Evolutionary conservation across 495 filamentous ascomycete species (phyloP), one percentile per base, ranked within the genome.

Genomic region (Astrothelium macrocarpum): DNA sequence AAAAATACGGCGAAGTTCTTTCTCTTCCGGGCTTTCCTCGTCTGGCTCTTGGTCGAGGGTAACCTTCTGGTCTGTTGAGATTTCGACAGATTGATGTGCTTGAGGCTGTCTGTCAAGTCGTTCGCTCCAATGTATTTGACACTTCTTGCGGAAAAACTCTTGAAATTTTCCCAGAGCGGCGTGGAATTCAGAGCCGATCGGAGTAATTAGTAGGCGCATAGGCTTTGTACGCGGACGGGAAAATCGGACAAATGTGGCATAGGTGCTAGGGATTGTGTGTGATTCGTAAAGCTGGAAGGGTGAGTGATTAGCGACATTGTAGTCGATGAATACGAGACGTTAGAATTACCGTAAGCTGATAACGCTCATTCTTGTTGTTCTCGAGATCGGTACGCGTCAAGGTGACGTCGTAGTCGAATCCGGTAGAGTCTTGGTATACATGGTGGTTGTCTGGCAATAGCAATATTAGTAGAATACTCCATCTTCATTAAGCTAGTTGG

Each of bases 21-120:
- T 60, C 11, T 95, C 95, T 67, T 91, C 88, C 0, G 90, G 85
- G 67, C 92, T 96, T 73, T 95, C 89, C 75, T 91, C 91, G 67
- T 95, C 82, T 68, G 92, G 87, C 67, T 96, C 91, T 75, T 96
- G 91, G 73, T 96, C 31, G n/a, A 31, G 11, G 25, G 18, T 25
- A 4, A 11, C 26, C 4, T 29, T 29, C 4, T 36, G n/a, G n/a
- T n/a, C n/a, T 20, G 18, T 36, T 59, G n/a, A 7, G 7, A 16
- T 59, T 59, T 10, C n/a, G n/a, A n/a, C n/a, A n/a, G n/a, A n/a
- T n/a, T n/a, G n/a, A n/a, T n/a, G n/a, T n/a, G n/a, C n/a, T n/a
- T n/a, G n/a, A n/a, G n/a, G n/a, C n/a, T n/a, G n/a, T n/a, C n/a
- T n/a, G n/a, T 56, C 49, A 29, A 56, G 49, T 5, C 49, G 49